Conservation (phyloP, 306 rosid species). For the Sindora glabra region DNA sequence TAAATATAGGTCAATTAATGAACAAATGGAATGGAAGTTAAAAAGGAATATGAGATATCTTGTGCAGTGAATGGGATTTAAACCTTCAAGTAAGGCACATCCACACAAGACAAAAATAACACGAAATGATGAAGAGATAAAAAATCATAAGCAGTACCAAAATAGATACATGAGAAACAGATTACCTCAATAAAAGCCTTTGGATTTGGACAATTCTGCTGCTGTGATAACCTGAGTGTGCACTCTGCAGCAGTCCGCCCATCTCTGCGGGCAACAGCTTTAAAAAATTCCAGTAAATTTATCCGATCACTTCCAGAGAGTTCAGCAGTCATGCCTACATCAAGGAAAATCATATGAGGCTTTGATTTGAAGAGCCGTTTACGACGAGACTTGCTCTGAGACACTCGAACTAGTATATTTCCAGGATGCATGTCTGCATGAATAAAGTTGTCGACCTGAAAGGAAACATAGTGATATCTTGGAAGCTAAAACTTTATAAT, state of each 20-base stretch:
- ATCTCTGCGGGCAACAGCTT: conserved; percentile 91
- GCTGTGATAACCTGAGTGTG: conserved; percentile 69
- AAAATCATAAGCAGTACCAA: no score
- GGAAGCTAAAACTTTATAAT: conserved; percentile 25
- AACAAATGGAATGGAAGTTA: not conserved
- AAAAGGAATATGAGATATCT: not conserved
- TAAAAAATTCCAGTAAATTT: conserved; percentile 84
- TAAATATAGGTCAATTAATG: conserved; percentile 5
- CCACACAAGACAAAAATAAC: not conserved
- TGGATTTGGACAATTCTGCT: conserved; percentile 95
- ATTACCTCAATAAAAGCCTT: conserved; percentile 84
- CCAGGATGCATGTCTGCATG: conserved; percentile 99
- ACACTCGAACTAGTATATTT: conserved; percentile 88
- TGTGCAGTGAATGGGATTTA: not conserved
- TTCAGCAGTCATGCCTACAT: conserved; percentile 99
- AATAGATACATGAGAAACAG: not conserved
- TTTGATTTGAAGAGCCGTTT: conserved; percentile 84
- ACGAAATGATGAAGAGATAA: not conserved
- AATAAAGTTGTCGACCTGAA: conserved; percentile 99
- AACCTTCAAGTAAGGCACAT: not conserved
- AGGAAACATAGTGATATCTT: conserved; percentile 24
- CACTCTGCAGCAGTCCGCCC: conserved; percentile 90
- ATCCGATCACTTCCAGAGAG: conserved; percentile 81
- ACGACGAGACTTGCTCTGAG: conserved; percentile 48
- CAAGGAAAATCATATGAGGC: conserved; percentile 97